Base-by-base conservation (phyloP, 2,329 filamentous ascomycete genomes). In the Pseudogymnoascus sp. region DNA sequence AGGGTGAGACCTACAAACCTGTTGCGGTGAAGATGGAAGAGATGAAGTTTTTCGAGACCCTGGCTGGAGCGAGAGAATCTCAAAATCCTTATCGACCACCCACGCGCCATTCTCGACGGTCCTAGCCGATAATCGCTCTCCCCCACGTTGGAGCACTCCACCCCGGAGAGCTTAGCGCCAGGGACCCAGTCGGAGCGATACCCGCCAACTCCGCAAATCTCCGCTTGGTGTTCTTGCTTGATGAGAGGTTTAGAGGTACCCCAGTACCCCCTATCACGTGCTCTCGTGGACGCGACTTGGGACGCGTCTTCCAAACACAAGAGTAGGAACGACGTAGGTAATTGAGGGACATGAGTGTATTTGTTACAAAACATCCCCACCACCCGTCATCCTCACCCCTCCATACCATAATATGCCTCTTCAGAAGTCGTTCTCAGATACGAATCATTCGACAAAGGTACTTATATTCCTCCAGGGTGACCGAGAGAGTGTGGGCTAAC, bases 351-450 rank as follows among this genome's bases (percentile, higher is more conserved):
- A 56, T 21, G 49, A 34, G 25, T 34, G 49, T 16, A 18, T 18
- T 56, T 56, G 49, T 34, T 34, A 12, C 8, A 28, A 34, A 56
- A 56, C 49, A 28, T 16, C 25, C 16, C 16, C 25, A 34, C 25
- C 28, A 56, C 49, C 28, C 25, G 25, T 49, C 46, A 49, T 12
- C 53, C 25, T 37, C 59, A 38, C 34, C 8, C 34, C 34, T 14
- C 49, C 28, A 34, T 34, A 56, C 49, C n/a, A 56, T 56, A 56
- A 5, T 56, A 74, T 74, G 72, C 72, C 72, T 66, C 65, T 74
- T 37, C 73, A 74, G 63, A 74, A 72, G 63, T 75, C 73, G 2
- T 75, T 74, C 62, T 74, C 72, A 14, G 73, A 74, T 31, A 68
- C 71, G 64, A 72, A 72, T 62, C 71, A 73, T 62, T 72, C 73